A percentile compares a stretch with the other conserved stretches of the same genome.
phyloP scores from a whole-genome alignment of 2,329 filamentous ascomycete genomes.

The Alternaria brassicicola region DNA sequence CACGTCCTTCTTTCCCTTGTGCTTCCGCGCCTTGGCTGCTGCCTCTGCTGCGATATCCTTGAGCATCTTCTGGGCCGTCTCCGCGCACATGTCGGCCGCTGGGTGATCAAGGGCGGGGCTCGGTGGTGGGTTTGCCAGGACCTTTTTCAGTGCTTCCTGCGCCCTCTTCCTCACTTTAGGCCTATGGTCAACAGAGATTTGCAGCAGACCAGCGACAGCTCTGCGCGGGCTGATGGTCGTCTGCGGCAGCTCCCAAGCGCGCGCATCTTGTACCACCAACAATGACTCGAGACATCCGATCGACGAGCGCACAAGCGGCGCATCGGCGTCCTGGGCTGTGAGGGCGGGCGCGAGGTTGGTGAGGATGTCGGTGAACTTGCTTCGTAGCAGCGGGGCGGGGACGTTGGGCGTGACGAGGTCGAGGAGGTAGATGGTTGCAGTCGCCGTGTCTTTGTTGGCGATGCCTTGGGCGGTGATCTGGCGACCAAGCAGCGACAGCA shows the following conservation, averaged over 20 bases:
- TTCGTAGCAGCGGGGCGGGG: slow-evolving; percentile 83
- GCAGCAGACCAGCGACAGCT: slow-evolving; percentile 84
- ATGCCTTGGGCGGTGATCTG: slow-evolving; percentile 69
- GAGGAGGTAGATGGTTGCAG: slow-evolving; percentile 92
- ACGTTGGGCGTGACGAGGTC: slow-evolving; percentile 87
- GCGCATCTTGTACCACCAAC: slow-evolving; percentile 82
- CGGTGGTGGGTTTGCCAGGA: slow-evolving; percentile 84
- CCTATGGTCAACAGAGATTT: slow-evolving; percentile 81
- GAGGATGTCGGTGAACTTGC: slow-evolving; percentile 94
- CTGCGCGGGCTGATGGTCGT: slow-evolving; percentile 84
- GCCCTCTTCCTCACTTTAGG: slow-evolving; percentile 95
- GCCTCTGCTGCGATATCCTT: slow-evolving; percentile 75
- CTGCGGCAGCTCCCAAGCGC: slow-evolving; percentile 85
- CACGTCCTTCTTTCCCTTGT: slow-evolving; percentile 58
- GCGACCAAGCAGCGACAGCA: slow-evolving; percentile 84
- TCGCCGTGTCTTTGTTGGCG: slow-evolving; percentile 80
- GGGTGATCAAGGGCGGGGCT: slow-evolving; percentile 94
- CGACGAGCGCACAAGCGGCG: slow-evolving; percentile 81
- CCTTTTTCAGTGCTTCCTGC: slow-evolving; percentile 82
- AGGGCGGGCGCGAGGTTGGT: slow-evolving; percentile 83
- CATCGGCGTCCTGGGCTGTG: slow-evolving; percentile 79
- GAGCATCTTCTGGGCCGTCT: slow-evolving; percentile 82
- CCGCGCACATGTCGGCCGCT: slow-evolving; percentile 93
- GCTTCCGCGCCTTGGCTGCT: slow-evolving; percentile 72
- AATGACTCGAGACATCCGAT: slow-evolving; percentile 95